Conservation (phyloP, 2,329 filamentous ascomycete genomes). For the Stachybotrys echinatus region DNA sequence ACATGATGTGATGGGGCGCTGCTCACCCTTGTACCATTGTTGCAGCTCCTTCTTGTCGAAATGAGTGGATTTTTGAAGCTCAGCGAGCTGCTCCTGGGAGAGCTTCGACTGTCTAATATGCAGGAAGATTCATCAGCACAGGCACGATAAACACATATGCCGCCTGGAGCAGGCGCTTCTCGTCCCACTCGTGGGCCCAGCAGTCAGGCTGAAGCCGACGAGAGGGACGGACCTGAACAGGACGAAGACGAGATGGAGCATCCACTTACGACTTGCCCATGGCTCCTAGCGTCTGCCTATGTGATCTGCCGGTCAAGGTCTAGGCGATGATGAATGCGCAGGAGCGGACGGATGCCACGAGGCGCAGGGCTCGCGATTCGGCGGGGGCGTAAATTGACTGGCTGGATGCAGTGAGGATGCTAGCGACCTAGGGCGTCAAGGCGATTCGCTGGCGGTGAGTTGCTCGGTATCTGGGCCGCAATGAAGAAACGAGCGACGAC, state of each 20-base stretch:
- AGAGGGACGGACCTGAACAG: not conserved
- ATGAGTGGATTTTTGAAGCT: constrained; percentile 94
- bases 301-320: not conserved
- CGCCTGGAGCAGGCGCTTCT: not conserved
- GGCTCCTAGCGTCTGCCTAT: not conserved
- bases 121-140: constrained; percentile 13
- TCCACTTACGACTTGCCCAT: not conserved
- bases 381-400: not conserved
- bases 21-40: constrained; percentile 98
- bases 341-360: not conserved
- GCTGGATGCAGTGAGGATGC: not conserved
- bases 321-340: not conserved
- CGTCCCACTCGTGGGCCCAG: too few relatives aligned
- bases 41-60: constrained; percentile 99
- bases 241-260: not conserved
- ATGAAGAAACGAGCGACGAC: not conserved
- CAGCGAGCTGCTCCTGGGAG: constrained; percentile 88
- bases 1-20: constrained; percentile 1
- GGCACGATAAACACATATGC: constrained; percentile 5
- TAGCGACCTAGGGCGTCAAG: not conserved
- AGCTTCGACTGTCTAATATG: constrained; percentile 86
- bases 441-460: too few relatives aligned
- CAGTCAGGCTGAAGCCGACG: too few relatives aligned
- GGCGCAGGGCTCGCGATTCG: not conserved
- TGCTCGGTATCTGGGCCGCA: not conserved